Evolutionary conservation across 257 asterid species (phyloP).

Genomic region (Solanum rostratum): DNA sequence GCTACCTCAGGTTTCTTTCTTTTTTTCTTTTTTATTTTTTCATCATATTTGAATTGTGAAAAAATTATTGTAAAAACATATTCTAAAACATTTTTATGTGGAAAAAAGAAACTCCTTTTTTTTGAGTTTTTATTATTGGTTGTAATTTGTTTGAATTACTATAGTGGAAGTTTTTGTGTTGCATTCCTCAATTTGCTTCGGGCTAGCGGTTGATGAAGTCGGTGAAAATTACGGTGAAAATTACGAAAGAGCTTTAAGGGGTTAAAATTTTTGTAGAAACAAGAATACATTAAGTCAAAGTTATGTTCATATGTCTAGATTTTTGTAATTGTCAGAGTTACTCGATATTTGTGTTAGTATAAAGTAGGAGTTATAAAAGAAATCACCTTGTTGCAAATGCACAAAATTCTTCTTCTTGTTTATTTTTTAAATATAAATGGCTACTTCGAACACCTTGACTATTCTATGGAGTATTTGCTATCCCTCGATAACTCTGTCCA

Average conservation of each 20-base stretch:
- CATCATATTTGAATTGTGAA: background rate
- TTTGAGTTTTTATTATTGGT: background rate
- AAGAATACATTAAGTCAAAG: background rate
- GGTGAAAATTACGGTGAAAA: background rate
- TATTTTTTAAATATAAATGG: background rate
- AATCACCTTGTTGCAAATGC: background rate
- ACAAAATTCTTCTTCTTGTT: background rate
- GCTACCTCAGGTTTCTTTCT: background rate
- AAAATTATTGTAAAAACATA: background rate
- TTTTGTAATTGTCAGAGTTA: background rate
- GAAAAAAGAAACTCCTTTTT: background rate
- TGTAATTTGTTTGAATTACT: background rate
- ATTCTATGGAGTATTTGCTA: background rate
- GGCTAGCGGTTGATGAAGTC: background rate
- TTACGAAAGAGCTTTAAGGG: rapidly evolving
- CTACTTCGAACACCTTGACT: background rate
- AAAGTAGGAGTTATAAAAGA: background rate
- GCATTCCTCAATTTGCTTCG: background rate
- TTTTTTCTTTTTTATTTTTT: background rate
- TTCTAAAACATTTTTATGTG: background rate
- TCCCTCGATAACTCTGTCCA: background rate
- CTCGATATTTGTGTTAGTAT: background rate
- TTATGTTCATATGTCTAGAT: background rate
- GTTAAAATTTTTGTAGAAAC: background rate
- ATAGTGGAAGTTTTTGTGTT: background rate